Base-by-base conservation (phyloP, 2,329 filamentous ascomycete species). In the Trichoderma gracile region DNA sequence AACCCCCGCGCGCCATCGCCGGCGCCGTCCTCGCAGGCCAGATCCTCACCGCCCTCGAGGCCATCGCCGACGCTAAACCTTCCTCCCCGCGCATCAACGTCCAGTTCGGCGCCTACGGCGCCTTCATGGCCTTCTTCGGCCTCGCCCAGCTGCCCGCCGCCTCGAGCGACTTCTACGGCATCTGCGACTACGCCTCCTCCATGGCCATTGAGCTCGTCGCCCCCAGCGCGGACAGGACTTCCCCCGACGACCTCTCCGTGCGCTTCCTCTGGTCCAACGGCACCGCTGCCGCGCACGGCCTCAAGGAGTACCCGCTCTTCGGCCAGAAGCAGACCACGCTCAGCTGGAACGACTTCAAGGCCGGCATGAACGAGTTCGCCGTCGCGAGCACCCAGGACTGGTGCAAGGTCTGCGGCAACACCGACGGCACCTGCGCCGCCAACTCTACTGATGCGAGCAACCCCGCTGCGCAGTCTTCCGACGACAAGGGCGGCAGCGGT, bases 121-220 rank as follows among this genome's bases (percentile, higher is more conserved):
- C 82, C 64, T 88, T 89, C 76, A 80, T 86, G 72, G 81, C 85
- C 63, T 88, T 88, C 78, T 89, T 89, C 72, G 85, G 85, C 8
- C 80, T 87, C 19, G 78, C 84, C 6, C 74, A 81, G 66, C 80
- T 88, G 63, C 77, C 79, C 6, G 72, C 76, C 14, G 82, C 78
- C 2, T 84, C 81, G 65, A 69, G 77, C 1, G 79, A 90, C 74
- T 96, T 97, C 79, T 87, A 79, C 65, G 90, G 90, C 62, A 80
- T 97, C 14, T 87, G 89, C n/a, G 89, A 93, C 78, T 97, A 97
- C 72, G 92, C 92, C 5, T 89, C 88, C 3, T 87, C 87, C 68
- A 92, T 96, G 85, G 82, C 82, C 6, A 93, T 96, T 74, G 93
- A 97, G 80, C 79, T 89, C 23, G 80, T 87, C 61, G 85, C 85